These are phyloP conservation scores for Dryadomyces quercus-mongolicae DNA, from an alignment of 2,329 filamentous ascomycete genomes.

Conservation along the genomic window DNA sequence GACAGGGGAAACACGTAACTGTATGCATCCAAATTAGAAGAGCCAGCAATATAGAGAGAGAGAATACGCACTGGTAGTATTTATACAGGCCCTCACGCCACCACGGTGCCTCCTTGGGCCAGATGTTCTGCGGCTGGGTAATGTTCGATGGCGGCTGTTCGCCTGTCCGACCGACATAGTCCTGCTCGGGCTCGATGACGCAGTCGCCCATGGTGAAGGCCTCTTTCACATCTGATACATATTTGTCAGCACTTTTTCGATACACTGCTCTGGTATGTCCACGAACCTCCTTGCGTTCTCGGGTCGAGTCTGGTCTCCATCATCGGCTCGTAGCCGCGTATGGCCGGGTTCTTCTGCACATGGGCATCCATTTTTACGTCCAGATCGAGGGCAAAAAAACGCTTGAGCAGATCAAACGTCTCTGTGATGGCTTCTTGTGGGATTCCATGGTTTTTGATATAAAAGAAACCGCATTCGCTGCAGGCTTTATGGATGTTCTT, in stretches of 20 bases:
- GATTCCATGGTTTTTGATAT: conserved; percentile 20
- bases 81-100: conserved; percentile 21
- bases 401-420: conserved; percentile 4
- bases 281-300: conserved; percentile 14
- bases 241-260: background rate
- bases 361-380: conserved; percentile 18
- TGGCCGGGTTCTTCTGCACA: conserved; percentile 22
- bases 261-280: too few species aligned
- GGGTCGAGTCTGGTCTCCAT: conserved; percentile 20
- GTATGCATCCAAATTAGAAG: background rate
- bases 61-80: conserved; percentile 18
- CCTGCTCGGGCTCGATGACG: conserved; percentile 23
- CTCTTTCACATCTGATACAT: conserved; percentile 10
- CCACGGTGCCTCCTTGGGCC: conserved; percentile 19
- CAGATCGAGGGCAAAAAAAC: conserved; percentile 9
- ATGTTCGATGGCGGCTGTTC: conserved; percentile 13
- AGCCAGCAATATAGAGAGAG: conserved; percentile 3
- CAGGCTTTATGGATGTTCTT: conserved; percentile 9
- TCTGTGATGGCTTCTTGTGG: conserved; percentile 2
- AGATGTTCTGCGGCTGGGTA: conserved; percentile 20
- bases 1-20: background rate
- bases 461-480: conserved; percentile 18
- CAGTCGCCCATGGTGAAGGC: conserved; percentile 23
- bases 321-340: conserved; percentile 23
- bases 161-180: conserved; percentile 11